These are phyloP conservation scores for Microsporum canis DNA, from an alignment of 2,329 filamentous ascomycete genomes.

Conservation along the genomic window DNA sequence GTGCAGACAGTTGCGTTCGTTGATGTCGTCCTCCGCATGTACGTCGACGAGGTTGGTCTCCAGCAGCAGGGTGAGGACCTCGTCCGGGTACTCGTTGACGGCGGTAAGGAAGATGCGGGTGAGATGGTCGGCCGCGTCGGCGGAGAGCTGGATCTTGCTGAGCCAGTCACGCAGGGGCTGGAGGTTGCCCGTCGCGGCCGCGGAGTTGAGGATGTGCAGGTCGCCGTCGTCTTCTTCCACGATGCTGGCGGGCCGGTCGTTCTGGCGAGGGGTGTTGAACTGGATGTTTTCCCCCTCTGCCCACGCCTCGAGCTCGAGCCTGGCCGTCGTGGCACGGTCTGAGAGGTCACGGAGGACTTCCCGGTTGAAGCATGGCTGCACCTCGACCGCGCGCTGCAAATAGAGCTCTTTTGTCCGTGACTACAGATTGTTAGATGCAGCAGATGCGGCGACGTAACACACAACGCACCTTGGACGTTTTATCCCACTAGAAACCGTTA, in stretches of 20 bases:
- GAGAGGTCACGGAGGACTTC: slow-evolving; percentile 94
- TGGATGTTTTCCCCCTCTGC: slow-evolving; percentile 89
- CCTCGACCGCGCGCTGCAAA: slow-evolving; percentile 87
- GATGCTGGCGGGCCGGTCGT: slow-evolving; percentile 29
- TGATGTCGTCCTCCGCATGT: slow-evolving; percentile 94
- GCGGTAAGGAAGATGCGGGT: slow-evolving; percentile 85
- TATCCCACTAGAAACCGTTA: slow-evolving; percentile 62
- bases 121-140: slow-evolving; percentile 60
- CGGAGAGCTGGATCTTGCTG: slow-evolving; percentile 52
- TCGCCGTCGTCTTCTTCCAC: slow-evolving; percentile 86
- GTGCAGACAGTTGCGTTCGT: slow-evolving; percentile 90
- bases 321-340: slow-evolving; percentile 90
- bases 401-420: slow-evolving; percentile 97
- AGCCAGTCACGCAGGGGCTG: slow-evolving; percentile 70
- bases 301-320: slow-evolving; percentile 92
- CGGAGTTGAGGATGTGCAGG: slow-evolving; percentile 63
- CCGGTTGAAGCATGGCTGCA: slow-evolving; percentile 96
- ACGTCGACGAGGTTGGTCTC: slow-evolving; percentile 75
- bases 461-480: slow-evolving; percentile 71
- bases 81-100: slow-evolving; percentile 70
- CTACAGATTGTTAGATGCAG: slow-evolving; percentile 24
- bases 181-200: slow-evolving; percentile 66
- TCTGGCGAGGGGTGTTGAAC: slow-evolving; percentile 48
- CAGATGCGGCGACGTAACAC: not conserved
- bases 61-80: slow-evolving; percentile 63